phyloP scores from a whole-genome alignment of 2,329 filamentous ascomycete species.

The Huntiella abstrusa region DNA sequence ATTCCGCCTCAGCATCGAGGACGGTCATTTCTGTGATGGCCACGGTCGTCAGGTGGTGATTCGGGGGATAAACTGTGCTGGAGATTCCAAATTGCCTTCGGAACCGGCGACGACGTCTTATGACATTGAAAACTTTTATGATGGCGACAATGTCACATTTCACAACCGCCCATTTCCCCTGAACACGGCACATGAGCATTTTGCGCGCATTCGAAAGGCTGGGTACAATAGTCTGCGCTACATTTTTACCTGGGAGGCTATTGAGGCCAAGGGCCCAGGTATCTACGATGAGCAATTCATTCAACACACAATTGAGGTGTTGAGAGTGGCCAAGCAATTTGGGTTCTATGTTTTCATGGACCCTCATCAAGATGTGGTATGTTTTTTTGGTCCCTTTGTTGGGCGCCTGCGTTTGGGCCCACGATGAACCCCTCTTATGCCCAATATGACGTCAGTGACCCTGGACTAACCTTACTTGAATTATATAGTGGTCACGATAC shows the following conservation, averaged over 20 bases:
- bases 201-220: conserved; percentile 66
- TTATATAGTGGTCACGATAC: conserved; percentile 66
- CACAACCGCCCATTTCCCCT: conserved; percentile 67
- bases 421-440: no score
- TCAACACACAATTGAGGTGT: conserved; percentile 67
- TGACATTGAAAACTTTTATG: conserved; percentile 61
- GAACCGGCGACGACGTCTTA: conserved; percentile 69
- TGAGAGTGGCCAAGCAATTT: conserved; percentile 72
- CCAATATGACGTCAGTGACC: background rate
- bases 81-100: conserved; percentile 76
- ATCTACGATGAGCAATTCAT: conserved; percentile 91
- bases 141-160: conserved; percentile 82
- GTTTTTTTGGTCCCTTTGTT: conserved; percentile 17
- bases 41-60: conserved; percentile 72
- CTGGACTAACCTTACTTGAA: conserved; percentile 15
- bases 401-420: no score
- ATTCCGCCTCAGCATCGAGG: conserved; percentile 66
- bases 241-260: conserved; percentile 97
- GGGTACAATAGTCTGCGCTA: conserved; percentile 96
- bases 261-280: conserved; percentile 79
- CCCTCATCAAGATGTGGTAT: conserved; percentile 87
- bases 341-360: conserved; percentile 98
- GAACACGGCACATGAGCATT: conserved; percentile 70
- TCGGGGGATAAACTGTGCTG: conserved; percentile 84
- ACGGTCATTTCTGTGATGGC: conserved; percentile 64